Conservation (phyloP, 495 filamentous ascomycete genomes). For the Ramalina peruviana region DNA sequence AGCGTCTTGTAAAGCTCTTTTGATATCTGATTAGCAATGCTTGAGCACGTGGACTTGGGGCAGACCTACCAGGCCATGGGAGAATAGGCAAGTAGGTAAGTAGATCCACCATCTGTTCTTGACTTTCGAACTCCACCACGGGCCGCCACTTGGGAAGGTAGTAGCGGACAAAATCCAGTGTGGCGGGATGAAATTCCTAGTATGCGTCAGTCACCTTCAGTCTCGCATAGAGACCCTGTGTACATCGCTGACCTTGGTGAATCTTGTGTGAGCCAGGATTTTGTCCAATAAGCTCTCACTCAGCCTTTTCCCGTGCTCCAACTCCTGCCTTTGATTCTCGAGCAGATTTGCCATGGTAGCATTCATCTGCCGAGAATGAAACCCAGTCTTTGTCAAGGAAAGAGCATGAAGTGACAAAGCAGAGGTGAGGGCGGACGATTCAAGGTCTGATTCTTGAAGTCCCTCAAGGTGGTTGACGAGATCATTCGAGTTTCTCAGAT, state of each 20-base stretch:
- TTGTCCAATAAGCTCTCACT: constrained; percentile 40
- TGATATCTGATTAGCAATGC: not conserved
- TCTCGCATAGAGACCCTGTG: not conserved
- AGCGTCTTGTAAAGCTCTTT: constrained; percentile 37
- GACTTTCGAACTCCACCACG: constrained; percentile 25
- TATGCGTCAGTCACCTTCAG: constrained; percentile 12
- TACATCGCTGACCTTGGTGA: constrained; percentile 41
- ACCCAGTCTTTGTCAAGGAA: constrained; percentile 44
- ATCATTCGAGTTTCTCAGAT: constrained; percentile 64
- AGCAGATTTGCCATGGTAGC: constrained; percentile 53
- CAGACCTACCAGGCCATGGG: constrained; percentile 37
- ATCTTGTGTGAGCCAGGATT: constrained; percentile 43
- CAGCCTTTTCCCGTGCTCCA: constrained; percentile 34
- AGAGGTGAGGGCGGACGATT: constrained; percentile 53
- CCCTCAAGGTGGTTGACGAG: not conserved
- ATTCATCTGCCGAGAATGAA: constrained; percentile 40
- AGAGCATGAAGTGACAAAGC: constrained; percentile 67
- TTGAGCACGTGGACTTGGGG: too few relatives aligned
- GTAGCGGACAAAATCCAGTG: constrained; percentile 45
- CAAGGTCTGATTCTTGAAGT: not conserved
- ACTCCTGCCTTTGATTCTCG: constrained; percentile 40
- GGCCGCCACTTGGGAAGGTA: constrained; percentile 62
- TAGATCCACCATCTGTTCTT: constrained; percentile 48
- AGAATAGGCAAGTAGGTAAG: constrained; percentile 48
- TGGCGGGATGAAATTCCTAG: constrained; percentile 46